phyloP scores from a whole-genome alignment of 2,329 filamentous ascomycete genomes.

The Ophiostoma ips region DNA sequence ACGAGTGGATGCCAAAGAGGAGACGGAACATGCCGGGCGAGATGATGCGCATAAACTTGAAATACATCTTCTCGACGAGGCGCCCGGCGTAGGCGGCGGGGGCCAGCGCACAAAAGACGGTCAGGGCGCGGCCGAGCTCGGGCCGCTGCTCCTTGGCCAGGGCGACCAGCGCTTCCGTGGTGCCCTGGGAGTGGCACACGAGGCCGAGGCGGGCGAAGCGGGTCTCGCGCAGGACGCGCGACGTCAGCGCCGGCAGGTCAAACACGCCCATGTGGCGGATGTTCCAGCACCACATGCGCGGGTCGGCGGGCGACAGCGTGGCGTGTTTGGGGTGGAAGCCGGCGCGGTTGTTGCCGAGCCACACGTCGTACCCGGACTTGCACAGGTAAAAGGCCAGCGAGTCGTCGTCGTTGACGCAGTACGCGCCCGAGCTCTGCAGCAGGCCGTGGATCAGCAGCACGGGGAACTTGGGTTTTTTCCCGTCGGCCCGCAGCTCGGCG shows the following conservation, averaged over 20 bases:
- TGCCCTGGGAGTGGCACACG: constrained; percentile 81
- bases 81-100: constrained; percentile 84
- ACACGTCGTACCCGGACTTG: constrained; percentile 87
- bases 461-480: constrained; percentile 49
- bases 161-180: constrained; percentile 75
- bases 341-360: constrained; percentile 88
- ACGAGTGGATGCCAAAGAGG: constrained; percentile 83
- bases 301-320: constrained; percentile 57
- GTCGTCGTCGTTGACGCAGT: constrained; percentile 79
- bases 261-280: constrained; percentile 87
- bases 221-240: constrained; percentile 67
- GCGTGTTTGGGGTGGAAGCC: constrained; percentile 69
- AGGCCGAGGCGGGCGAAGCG: constrained; percentile 72
- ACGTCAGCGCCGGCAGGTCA: constrained; percentile 70
- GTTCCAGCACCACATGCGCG: constrained; percentile 94
- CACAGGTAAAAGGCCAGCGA: constrained; percentile 84
- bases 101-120: constrained; percentile 80
- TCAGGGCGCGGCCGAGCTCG: constrained; percentile 67
- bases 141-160: constrained; percentile 82
- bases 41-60: constrained; percentile 80
- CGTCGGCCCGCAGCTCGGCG: neutral
- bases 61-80: constrained; percentile 73
- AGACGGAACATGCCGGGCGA: constrained; percentile 62
- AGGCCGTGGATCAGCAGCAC: constrained; percentile 80
- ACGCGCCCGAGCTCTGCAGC: constrained; percentile 76